phyloP scores from a whole-genome alignment of 768 basidiomycete genomes.

The Boletus subcaerulescens region DNA sequence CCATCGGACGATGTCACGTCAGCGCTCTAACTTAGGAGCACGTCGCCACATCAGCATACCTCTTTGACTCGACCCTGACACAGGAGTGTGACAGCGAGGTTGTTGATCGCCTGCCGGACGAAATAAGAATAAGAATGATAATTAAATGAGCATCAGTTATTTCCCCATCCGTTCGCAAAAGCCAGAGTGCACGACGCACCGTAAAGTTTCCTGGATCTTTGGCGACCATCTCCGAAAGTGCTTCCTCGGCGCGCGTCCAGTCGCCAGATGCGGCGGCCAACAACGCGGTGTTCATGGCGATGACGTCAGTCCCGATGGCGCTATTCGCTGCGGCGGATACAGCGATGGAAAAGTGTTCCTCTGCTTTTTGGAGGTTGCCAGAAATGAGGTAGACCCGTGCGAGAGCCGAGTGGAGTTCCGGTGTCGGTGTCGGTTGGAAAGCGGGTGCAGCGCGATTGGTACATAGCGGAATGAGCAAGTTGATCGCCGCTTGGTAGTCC shows the following conservation, averaged over 20 bases:
- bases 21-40: too few relatives aligned
- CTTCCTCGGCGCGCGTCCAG: slow-evolving; percentile 52
- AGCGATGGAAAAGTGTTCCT: slow-evolving; percentile 47
- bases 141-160: neutral
- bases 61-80: slow-evolving; percentile 71
- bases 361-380: slow-evolving; percentile 61
- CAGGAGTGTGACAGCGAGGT: slow-evolving; percentile 68
- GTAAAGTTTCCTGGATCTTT: slow-evolving; percentile 60
- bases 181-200: slow-evolving; percentile 31
- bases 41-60: slow-evolving; percentile 35
- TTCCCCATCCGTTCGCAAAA: too few relatives aligned
- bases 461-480: slow-evolving; percentile 67
- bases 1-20: neutral
- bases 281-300: slow-evolving; percentile 64
- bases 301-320: slow-evolving; percentile 40
- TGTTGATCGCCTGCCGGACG: slow-evolving; percentile 61
- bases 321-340: slow-evolving; percentile 45
- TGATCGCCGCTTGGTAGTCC: slow-evolving; percentile 70
- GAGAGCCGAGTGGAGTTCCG: slow-evolving; percentile 64
- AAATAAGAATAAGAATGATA: neutral
- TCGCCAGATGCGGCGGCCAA: slow-evolving; percentile 68
- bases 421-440: slow-evolving; percentile 33
- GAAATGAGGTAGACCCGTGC: slow-evolving; percentile 74
- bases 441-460: slow-evolving; percentile 28
- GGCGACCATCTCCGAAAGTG: slow-evolving; percentile 43